Evolutionary conservation across 805 yeast species (phyloP), one percentile per base, ranked within the genome.

Genomic region (Teunomyces panamensis): DNA sequence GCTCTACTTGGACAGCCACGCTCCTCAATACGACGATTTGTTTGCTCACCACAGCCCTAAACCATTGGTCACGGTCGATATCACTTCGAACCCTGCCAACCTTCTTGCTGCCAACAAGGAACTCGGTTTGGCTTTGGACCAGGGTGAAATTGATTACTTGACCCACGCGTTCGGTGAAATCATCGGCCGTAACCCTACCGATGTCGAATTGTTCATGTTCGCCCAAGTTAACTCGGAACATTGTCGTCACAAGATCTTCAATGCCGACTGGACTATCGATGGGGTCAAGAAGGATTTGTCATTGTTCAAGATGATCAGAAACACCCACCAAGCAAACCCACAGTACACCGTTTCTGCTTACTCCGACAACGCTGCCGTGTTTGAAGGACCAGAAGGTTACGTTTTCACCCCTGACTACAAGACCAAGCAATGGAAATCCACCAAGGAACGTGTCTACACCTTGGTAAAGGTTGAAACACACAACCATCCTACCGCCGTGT

Each of bases 221-320:
- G 99, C 99, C 36, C 99, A 94, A 73, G 99, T 94, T 56, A 94
- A 94, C 75, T 90, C 97, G 24, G 99, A 94, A 72, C 99, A 94
- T 74, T 94, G 99, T 76, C 88, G 99, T 68, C 99, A 94, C 74
- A 94, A 94, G 74, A 94, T 94, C 57, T 94, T 94, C 79, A 94
- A 94, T 63, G 99, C 99, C 37, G 95, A 88, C 59, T 94, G 99
- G 99, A 87, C 87, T 54, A 88, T 94, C 54, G 97, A 94, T 67
- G 90, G 89, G 45, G 78, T 80, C 45, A 71, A 78, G 59, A 87
- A 89, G 68, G 83, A 85, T 45, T 63, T 79, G 60, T 78, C 96
- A 14, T 75, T 94, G 56, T 94, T 94, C 75, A 83, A 87, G 71
- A 91, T 94, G 98, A 91, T 94, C 66, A 82, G 96, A 74, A 90